Conservation (phyloP, 768 basidiomycete species). For the Gloeopeniophorella convolvens region DNA sequence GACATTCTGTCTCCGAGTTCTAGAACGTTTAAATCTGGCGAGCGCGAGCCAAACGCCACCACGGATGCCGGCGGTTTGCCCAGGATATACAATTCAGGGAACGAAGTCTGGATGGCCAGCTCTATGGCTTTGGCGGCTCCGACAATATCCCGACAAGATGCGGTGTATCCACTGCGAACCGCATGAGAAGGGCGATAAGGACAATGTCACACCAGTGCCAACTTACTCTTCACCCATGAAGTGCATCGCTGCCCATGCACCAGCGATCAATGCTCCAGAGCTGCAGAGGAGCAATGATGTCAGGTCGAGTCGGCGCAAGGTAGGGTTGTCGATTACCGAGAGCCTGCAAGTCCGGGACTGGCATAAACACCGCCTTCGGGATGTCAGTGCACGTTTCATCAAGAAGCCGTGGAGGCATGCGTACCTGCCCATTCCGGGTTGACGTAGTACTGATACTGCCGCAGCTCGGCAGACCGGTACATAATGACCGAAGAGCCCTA, state of each 20-base stretch:
- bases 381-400: constrained; percentile 20
- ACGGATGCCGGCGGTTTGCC: constrained; percentile 88
- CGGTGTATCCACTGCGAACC: constrained; percentile 67
- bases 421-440: constrained; percentile 72
- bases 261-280: constrained; percentile 89
- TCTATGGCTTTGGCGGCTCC: constrained; percentile 65
- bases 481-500: constrained; percentile 92
- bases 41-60: constrained; percentile 71
- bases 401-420: constrained; percentile 20
- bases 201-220: neutral
- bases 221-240: constrained; percentile 82
- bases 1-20: constrained; percentile 90
- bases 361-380: constrained; percentile 77
- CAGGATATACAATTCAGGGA: constrained; percentile 82
- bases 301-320: neutral
- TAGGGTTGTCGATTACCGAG: constrained; percentile 47
- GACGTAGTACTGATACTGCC: constrained; percentile 82
- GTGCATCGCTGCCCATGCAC: constrained; percentile 95
- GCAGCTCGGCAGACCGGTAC: constrained; percentile 76
- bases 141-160: constrained; percentile 81
- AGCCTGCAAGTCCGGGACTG: constrained; percentile 85
- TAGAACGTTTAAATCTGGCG: constrained; percentile 54
- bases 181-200: neutral
- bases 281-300: constrained; percentile 33
- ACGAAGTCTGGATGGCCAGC: constrained; percentile 52